These are phyloP conservation scores for Raphidocelis subcapitata DNA, from an alignment of 139 green algal genomes.

Conservation along the genomic window DNA sequence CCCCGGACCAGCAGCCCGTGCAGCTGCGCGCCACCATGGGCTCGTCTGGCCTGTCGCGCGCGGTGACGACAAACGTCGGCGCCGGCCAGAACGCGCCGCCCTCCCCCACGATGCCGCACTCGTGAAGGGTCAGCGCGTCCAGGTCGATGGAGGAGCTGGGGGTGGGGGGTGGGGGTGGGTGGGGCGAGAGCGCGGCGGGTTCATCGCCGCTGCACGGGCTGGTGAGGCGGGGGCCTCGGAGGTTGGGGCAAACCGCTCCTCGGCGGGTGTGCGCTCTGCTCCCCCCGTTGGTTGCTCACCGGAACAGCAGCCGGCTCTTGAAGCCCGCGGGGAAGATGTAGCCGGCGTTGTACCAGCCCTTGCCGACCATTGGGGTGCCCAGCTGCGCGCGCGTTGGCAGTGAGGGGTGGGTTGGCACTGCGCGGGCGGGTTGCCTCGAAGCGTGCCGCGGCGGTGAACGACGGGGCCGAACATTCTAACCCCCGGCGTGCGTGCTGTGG, in stretches of 20 bases:
- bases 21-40: slow-evolving; percentile 79
- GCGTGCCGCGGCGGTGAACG: background rate
- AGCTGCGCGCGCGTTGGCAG: slow-evolving; percentile 12
- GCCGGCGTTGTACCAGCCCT: slow-evolving; percentile 83
- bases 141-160: slow-evolving; percentile 36
- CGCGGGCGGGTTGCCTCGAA: no score
- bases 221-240: no score
- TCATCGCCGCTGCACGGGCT: no score
- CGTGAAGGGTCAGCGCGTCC: slow-evolving; percentile 67
- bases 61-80: slow-evolving; percentile 78
- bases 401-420: background rate
- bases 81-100: slow-evolving; percentile 71
- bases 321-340: slow-evolving; percentile 96
- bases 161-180: background rate
- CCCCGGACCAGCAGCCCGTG: slow-evolving; percentile 88
- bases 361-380: slow-evolving; percentile 12
- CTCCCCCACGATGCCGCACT: slow-evolving; percentile 78
- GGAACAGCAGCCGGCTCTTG: slow-evolving; percentile 73
- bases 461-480: background rate
- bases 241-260: background rate
- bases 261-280: background rate
- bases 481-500: background rate
- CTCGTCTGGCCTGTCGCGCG: slow-evolving; percentile 81
- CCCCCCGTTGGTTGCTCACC: slow-evolving; percentile 22
- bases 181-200: background rate